phyloP scores from a whole-genome alignment of 2,329 filamentous ascomycete species.

The Hortaea werneckii region DNA sequence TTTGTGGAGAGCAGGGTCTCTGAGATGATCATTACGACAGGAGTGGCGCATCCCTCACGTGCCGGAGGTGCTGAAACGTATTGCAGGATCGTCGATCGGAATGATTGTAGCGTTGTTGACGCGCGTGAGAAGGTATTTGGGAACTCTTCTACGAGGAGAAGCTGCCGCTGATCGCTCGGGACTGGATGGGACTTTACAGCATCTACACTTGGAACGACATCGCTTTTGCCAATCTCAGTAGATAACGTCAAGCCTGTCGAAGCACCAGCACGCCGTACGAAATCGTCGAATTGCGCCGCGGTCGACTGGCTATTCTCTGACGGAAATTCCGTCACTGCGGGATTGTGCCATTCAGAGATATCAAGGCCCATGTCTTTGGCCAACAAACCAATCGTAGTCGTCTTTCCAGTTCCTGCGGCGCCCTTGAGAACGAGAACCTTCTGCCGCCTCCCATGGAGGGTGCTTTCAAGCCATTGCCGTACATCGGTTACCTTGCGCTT shows the following conservation, averaged over 20 bases:
- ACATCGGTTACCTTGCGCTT: slow-evolving; percentile 90
- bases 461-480: slow-evolving; percentile 67
- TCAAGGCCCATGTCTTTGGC: slow-evolving; percentile 67
- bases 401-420: slow-evolving; percentile 85
- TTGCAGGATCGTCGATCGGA: slow-evolving; percentile 64
- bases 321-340: slow-evolving; percentile 50
- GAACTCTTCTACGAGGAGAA: slow-evolving; percentile 42
- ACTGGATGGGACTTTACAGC: background rate
- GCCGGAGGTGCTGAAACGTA: slow-evolving; percentile 51
- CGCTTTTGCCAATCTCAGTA: slow-evolving; percentile 5
- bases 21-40: slow-evolving; percentile 81
- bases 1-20: slow-evolving; percentile 81
- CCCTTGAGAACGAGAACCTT: slow-evolving; percentile 61
- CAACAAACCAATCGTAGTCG: slow-evolving; percentile 70
- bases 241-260: slow-evolving; percentile 59
- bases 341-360: slow-evolving; percentile 85
- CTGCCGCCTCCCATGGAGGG: slow-evolving; percentile 46
- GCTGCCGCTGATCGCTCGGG: slow-evolving; percentile 16
- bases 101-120: slow-evolving; percentile 35
- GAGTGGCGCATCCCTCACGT: slow-evolving; percentile 25
- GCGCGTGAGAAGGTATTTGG: slow-evolving; percentile 39
- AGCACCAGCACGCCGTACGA: slow-evolving; percentile 68
- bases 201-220: background rate
- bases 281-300: slow-evolving; percentile 81
- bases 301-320: slow-evolving; percentile 57